These are phyloP conservation scores for Waltergamsia citrina DNA, from an alignment of 2,329 filamentous ascomycete species.

Conservation along the genomic window DNA sequence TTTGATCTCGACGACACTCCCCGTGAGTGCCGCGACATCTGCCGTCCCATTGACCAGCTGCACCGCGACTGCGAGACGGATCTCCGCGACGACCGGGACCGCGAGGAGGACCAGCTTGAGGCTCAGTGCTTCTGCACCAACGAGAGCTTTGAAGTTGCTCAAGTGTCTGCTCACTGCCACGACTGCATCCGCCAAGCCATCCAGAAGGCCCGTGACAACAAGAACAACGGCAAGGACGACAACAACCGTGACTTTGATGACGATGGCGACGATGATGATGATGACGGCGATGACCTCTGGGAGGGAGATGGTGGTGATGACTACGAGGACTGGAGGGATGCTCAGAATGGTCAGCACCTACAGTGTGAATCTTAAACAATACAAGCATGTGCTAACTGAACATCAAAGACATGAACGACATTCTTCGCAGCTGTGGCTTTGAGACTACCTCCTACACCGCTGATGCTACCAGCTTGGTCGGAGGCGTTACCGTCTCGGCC, in stretches of 20 bases:
- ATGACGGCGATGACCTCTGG: constrained; percentile 9
- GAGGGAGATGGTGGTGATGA: constrained; percentile 4
- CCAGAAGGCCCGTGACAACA: constrained; percentile 8
- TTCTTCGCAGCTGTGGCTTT: constrained; percentile 24
- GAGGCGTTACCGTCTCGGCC: constrained; percentile 20
- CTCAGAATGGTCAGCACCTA: neutral
- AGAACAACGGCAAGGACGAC: constrained; percentile 11
- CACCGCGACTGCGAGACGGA: constrained; percentile 24
- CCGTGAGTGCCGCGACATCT: constrained; percentile 22
- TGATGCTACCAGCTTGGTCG: constrained; percentile 11
- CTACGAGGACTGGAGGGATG: neutral
- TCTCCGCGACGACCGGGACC: constrained; percentile 17
- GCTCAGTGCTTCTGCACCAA: constrained; percentile 31
- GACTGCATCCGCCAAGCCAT: constrained; percentile 25
- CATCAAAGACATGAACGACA: constrained; percentile 20
- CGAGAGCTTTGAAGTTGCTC: constrained; percentile 25
- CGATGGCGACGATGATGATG: constrained; percentile 7
- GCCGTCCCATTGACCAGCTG: constrained; percentile 23
- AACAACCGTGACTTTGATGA: constrained; percentile 2
- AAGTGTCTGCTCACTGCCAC: constrained; percentile 24
- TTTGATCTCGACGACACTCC: constrained; percentile 24
- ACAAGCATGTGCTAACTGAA: no score
- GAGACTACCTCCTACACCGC: constrained; percentile 17
- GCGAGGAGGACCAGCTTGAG: constrained; percentile 24
- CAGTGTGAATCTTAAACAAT: no score